phyloP scores from a whole-genome alignment of 148 eudicot species.

The Nepenthes mirabilis region DNA sequence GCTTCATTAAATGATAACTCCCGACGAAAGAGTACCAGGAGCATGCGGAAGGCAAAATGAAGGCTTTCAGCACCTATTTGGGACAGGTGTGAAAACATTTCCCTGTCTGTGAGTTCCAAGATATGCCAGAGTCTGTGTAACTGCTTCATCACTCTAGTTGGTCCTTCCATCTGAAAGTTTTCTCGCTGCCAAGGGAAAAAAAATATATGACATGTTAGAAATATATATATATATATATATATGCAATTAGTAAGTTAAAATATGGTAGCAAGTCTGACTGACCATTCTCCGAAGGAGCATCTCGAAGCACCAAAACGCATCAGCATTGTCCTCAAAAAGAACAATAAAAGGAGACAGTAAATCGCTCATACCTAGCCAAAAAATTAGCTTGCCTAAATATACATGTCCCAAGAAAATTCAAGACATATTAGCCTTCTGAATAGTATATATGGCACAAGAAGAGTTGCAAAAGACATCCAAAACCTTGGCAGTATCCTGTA shows the following conservation, averaged over 20 bases:
- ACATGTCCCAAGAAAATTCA: too few species aligned
- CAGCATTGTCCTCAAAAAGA: constrained; percentile 95
- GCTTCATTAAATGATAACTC: constrained; percentile 89
- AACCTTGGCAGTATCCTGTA: constrained; percentile 99
- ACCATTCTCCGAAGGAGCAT: constrained; percentile 97
- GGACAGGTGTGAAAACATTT: constrained; percentile 80
- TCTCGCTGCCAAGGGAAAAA: constrained; percentile 45
- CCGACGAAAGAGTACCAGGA: constrained; percentile 89
- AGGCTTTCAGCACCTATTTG: constrained; percentile 96
- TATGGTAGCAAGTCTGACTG: constrained; percentile 6
- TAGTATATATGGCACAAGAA: constrained; percentile 1
- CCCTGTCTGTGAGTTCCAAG: constrained; percentile 69
- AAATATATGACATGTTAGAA: constrained; percentile 9
- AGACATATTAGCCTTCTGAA: background rate
- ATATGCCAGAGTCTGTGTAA: constrained; percentile 83
- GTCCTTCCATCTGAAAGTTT: constrained; percentile 91
- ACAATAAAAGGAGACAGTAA: constrained; percentile 90
- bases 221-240: background rate
- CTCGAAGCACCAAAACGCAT: constrained; percentile 99
- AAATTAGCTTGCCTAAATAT: constrained; percentile 8
- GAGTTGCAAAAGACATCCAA: constrained; percentile 8
- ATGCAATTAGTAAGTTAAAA: constrained; percentile 1
- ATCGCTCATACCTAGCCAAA: constrained; percentile 84
- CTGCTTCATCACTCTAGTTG: constrained; percentile 97
- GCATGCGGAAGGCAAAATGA: constrained; percentile 98